Percentiles rank a stretch among this genome's conserved stretches.
Evolutionary conservation across 257 asterid species (phyloP).

Genomic region (Cordia subcordata): DNA sequence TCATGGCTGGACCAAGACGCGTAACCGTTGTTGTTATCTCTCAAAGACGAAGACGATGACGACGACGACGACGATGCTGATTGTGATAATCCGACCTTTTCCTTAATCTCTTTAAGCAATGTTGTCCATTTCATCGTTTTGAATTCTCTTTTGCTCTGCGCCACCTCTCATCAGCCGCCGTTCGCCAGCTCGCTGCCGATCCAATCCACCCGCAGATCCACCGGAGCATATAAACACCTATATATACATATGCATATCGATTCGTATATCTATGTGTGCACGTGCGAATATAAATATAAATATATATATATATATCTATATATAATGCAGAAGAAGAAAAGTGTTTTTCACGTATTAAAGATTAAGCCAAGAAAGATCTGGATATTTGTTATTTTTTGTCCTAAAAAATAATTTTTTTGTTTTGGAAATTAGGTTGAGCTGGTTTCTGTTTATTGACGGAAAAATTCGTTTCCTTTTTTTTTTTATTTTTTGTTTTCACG

Average conservation of each 20-base stretch:
- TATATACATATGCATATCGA: neutral
- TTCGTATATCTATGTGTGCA: neutral
- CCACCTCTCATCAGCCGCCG: constrained; percentile 47
- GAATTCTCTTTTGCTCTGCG: constrained; percentile 12
- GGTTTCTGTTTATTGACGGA: neutral
- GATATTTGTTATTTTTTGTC: constrained; percentile 6
- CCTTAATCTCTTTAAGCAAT: constrained; percentile 96
- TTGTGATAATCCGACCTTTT: constrained; percentile 87
- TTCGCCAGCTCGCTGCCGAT: constrained; percentile 34
- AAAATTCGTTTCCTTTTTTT: neutral
- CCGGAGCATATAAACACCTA: neutral
- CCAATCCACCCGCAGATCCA: constrained; percentile 16
- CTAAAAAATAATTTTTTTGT: constrained; percentile 3
- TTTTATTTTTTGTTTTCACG: too few species aligned
- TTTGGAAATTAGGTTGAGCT: neutral
- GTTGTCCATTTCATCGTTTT: constrained; percentile 95
- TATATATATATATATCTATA: neutral
- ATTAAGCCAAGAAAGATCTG: constrained; percentile 58
- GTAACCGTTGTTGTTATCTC: constrained; percentile 37
- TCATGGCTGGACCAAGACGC: constrained; percentile 42
- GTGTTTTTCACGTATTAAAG: constrained; percentile 16
- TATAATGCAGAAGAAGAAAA: neutral
- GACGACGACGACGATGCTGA: constrained; percentile 51
- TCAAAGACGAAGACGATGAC: constrained; percentile 43
- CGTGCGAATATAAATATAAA: neutral